Evolutionary conservation across 139 green algal species (phyloP).

Genomic region (Coelastrella sp.): DNA sequence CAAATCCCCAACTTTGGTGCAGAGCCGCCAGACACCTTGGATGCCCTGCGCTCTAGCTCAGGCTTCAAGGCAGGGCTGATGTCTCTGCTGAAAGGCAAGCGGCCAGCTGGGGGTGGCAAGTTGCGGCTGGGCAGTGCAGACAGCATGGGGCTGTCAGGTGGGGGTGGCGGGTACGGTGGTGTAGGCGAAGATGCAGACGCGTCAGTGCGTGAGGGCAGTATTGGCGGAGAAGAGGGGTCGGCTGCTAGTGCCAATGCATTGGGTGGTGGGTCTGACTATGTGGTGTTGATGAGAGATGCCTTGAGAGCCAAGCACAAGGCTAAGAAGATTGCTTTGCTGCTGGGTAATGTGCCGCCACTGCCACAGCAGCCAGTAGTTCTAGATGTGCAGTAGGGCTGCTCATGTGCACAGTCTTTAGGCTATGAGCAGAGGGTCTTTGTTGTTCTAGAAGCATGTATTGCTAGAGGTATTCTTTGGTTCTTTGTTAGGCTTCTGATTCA

Average conservation of each 20-base stretch:
- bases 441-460: no score
- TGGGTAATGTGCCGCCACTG: conserved; percentile 24
- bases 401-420: no score
- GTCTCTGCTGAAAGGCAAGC: conserved; percentile 25
- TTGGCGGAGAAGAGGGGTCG: not conserved
- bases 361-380: not conserved
- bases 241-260: not conserved
- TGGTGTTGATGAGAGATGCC: conserved; percentile 22
- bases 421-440: no score
- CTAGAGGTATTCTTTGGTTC: no score
- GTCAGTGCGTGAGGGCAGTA: not conserved
- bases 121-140: not conserved
- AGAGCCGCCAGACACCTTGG: conserved; percentile 17
- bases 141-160: not conserved
- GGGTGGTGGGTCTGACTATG: conserved; percentile 3
- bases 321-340: conserved; percentile 33
- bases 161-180: not conserved
- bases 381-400: not conserved
- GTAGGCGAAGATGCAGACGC: not conserved
- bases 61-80: conserved; percentile 36
- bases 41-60: conserved; percentile 20
- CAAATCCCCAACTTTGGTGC: conserved; percentile 1
- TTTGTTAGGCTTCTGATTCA: no score
- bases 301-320: conserved; percentile 33
- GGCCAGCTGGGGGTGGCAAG: not conserved